Evolutionary conservation across 2,329 filamentous ascomycete species (phyloP).

Genomic region (Fusarium irregulare): DNA sequence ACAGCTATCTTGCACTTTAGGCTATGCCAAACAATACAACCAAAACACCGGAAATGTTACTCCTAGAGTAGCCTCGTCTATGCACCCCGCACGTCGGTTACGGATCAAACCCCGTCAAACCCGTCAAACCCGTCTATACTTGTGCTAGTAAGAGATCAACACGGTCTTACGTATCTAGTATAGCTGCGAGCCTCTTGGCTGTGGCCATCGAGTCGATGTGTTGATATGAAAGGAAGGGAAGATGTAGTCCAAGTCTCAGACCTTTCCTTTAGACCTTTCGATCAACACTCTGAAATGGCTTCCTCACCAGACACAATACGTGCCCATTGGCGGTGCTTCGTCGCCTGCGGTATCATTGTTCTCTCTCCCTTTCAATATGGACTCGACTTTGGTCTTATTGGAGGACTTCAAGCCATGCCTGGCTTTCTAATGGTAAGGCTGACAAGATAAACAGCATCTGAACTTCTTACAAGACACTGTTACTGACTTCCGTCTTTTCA

Average conservation of each 20-base stretch:
- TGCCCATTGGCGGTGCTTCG: conserved; percentile 40
- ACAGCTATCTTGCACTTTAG: neutral
- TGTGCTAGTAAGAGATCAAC: neutral
- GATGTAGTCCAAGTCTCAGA: neutral
- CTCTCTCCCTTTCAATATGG: conserved; percentile 42
- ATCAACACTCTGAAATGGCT: conserved; percentile 8
- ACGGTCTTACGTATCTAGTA: neutral
- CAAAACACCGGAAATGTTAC: neutral
- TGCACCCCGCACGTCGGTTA: conserved; percentile 23
- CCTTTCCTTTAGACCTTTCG: neutral
- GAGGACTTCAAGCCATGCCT: conserved; percentile 40
- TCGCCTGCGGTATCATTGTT: conserved; percentile 37
- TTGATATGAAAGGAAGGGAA: conserved; percentile 1
- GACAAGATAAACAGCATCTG: accelerated
- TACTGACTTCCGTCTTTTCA: neutral
- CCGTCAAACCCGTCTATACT: neutral
- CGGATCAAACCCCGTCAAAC: neutral
- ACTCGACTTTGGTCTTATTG: conserved; percentile 41
- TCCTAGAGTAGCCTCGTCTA: neutral
- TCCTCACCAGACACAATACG: conserved; percentile 32
- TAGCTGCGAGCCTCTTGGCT: neutral
- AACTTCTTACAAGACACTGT: accelerated
- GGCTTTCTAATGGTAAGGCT: conserved; percentile 33
- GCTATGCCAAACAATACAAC: neutral
- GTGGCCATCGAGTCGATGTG: neutral